These are phyloP conservation scores for Calamus simplicifolius DNA, from an alignment of 176 grass and related monocot genomes.

Conservation along the genomic window DNA sequence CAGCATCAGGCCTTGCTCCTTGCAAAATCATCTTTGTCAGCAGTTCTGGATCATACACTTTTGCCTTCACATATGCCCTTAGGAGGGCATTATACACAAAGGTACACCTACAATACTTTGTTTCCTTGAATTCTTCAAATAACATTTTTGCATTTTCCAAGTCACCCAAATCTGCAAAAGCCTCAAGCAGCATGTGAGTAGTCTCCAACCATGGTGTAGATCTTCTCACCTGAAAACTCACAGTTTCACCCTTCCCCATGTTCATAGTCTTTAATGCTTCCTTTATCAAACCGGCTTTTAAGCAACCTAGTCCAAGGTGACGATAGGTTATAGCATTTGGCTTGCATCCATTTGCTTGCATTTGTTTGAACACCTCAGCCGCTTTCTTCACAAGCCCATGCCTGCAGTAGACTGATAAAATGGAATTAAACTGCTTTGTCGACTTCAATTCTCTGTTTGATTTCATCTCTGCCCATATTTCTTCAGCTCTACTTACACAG, in stretches of 20 bases:
- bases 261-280: conserved; percentile 74
- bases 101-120: conserved; percentile 67
- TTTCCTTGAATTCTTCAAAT: conserved; percentile 72
- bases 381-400: conserved; percentile 70
- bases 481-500: conserved; percentile 42
- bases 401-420: conserved; percentile 76
- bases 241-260: conserved; percentile 50
- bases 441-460: conserved; percentile 33
- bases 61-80: conserved; percentile 74
- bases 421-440: conserved; percentile 76
- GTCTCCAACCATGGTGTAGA: conserved; percentile 94
- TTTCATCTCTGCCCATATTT: conserved; percentile 65
- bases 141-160: conserved; percentile 62
- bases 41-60: conserved; percentile 76
- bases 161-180: conserved; percentile 57
- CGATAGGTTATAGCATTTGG: conserved; percentile 91
- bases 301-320: conserved; percentile 70
- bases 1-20: conserved; percentile 68
- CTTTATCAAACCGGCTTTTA: conserved; percentile 68
- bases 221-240: conserved; percentile 50
- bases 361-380: conserved; percentile 70
- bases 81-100: conserved; percentile 84
- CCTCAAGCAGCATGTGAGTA: conserved; percentile 69
- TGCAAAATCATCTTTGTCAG: conserved; percentile 75
- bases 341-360: conserved; percentile 57